phyloP scores from a whole-genome alignment of 2,329 filamentous ascomycete species.

The Ophiostoma novo-ulmi region DNA sequence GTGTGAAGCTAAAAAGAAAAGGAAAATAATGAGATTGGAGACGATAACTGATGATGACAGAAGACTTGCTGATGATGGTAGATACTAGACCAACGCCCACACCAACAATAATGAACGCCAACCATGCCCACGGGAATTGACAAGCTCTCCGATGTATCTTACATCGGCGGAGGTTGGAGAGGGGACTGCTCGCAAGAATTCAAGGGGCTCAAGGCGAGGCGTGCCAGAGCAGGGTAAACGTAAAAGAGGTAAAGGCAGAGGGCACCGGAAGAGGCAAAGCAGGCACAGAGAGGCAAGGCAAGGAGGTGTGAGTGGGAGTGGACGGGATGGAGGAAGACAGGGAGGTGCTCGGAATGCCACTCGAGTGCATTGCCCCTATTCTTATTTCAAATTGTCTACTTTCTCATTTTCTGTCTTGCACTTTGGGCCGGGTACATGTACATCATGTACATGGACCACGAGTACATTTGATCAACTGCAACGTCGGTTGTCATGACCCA shows the following conservation, averaged over 20 bases:
- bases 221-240: not conserved
- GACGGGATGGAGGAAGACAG: not conserved
- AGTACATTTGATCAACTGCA: constrained; percentile 7
- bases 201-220: not conserved
- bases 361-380: not conserved
- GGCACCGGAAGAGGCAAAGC: not conserved
- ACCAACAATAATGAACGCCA: not conserved
- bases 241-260: not conserved
- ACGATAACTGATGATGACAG: not conserved
- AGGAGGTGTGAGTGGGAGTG: constrained; percentile 6
- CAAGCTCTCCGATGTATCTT: not conserved
- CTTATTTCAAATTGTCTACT: constrained; percentile 5
- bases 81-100: not conserved
- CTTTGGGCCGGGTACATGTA: not conserved
- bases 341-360: not conserved
- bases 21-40: not conserved
- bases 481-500: constrained; percentile 6
- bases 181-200: not conserved
- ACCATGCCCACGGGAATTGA: not conserved
- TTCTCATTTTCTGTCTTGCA: not conserved
- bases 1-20: not conserved
- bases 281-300: not conserved
- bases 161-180: not conserved
- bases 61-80: not conserved
- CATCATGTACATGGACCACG: constrained; percentile 4